Evolutionary conservation across 2,329 filamentous ascomycete genomes (phyloP).

Genomic region (Didymella exigua): DNA sequence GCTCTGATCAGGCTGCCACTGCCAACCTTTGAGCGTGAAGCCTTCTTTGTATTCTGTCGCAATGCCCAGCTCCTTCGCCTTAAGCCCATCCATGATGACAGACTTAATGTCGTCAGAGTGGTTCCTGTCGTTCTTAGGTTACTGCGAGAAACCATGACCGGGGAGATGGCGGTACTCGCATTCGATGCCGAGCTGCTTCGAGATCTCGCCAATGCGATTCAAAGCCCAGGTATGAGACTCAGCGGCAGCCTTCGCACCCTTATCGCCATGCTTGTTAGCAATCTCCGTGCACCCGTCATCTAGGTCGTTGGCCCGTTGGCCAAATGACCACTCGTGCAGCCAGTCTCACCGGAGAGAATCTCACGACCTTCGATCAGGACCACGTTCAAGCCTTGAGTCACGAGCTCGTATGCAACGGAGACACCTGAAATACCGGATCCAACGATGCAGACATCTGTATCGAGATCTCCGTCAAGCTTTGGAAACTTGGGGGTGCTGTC

Average conservation of each 20-base stretch:
- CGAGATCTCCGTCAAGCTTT: constrained; percentile 51
- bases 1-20: constrained; percentile 57
- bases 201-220: constrained; percentile 58
- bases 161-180: constrained; percentile 62
- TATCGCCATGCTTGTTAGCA: constrained; percentile 58
- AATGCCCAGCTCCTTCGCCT: constrained; percentile 54
- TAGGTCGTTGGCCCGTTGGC: constrained; percentile 59
- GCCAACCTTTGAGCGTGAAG: constrained; percentile 59
- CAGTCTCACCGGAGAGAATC: constrained; percentile 60
- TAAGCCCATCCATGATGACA: constrained; percentile 54
- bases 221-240: constrained; percentile 63
- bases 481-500: constrained; percentile 53
- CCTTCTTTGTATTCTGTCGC: constrained; percentile 52
- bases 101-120: constrained; percentile 55
- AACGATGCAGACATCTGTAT: constrained; percentile 58
- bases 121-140: constrained; percentile 48
- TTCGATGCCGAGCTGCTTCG: constrained; percentile 57
- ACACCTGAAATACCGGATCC: constrained; percentile 61
- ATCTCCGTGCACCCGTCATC: constrained; percentile 61
- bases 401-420: constrained; percentile 60
- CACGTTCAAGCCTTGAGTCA: constrained; percentile 57
- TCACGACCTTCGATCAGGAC: constrained; percentile 61
- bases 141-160: constrained; percentile 59
- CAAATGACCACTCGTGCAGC: constrained; percentile 61
- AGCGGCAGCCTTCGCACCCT: constrained; percentile 56